Evolutionary conservation across 2,329 filamentous ascomycete species (phyloP).

Genomic region (Chaetomium strumarium): DNA sequence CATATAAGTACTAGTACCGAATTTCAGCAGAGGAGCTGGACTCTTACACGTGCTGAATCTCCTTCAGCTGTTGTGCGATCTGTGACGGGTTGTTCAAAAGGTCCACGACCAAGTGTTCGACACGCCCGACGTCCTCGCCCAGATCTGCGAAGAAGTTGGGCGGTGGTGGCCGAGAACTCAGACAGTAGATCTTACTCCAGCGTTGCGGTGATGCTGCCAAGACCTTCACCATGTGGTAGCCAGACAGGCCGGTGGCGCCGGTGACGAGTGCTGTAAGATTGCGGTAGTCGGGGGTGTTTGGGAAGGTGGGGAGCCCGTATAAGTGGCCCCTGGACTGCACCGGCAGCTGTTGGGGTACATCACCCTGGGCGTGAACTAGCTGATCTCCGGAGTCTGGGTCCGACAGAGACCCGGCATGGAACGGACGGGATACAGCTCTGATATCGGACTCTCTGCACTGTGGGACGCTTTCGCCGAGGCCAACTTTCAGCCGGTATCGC

Average conservation of each 20-base stretch:
- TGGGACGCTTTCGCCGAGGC: neutral
- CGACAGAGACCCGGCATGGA: too few species aligned
- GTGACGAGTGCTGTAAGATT: slow-evolving; percentile 46
- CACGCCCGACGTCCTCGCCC: slow-evolving; percentile 32
- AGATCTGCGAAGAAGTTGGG: slow-evolving; percentile 22
- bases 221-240: slow-evolving; percentile 44
- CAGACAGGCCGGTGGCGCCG: slow-evolving; percentile 49
- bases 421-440: neutral
- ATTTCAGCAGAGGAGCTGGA: neutral
- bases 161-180: slow-evolving; percentile 40
- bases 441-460: neutral
- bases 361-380: neutral
- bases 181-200: slow-evolving; percentile 47
- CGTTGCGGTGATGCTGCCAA: slow-evolving; percentile 39
- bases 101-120: slow-evolving; percentile 36
- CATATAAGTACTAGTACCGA: too few species aligned
- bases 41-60: slow-evolving; percentile 13
- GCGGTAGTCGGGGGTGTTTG: slow-evolving; percentile 31
- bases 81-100: slow-evolving; percentile 28
- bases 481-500: slow-evolving; percentile 9
- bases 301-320: slow-evolving; percentile 43
- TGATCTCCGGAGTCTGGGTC: neutral
- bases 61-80: slow-evolving; percentile 20
- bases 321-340: slow-evolving; percentile 36
- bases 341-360: neutral